A percentile compares a stretch with the other conserved stretches of the same genome.
Conservation (phyloP, 2,329 filamentous ascomycete species). For the Fusarium newnesense region DNA sequence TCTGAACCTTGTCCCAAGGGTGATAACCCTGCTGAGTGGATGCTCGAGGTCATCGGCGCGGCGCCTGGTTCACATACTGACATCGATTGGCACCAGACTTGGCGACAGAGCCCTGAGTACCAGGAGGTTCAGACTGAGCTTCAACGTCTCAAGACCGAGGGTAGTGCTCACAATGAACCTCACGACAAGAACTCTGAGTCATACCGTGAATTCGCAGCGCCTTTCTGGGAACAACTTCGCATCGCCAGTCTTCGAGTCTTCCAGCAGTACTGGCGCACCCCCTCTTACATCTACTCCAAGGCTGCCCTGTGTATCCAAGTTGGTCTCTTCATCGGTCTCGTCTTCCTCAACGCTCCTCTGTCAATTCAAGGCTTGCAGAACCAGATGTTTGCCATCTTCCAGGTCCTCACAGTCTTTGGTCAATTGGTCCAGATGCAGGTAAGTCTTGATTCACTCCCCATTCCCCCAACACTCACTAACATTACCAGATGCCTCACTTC, state of each 20-base stretch:
- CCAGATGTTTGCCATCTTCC: conserved; percentile 87
- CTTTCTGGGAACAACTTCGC: conserved; percentile 73
- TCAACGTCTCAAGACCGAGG: conserved; percentile 61
- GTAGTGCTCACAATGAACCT: conserved; percentile 49
- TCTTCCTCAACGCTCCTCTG: conserved; percentile 78
- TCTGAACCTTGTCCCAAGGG: conserved; percentile 30
- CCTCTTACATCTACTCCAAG: conserved; percentile 90
- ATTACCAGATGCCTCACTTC: conserved; percentile 84
- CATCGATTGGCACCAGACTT: conserved; percentile 40
- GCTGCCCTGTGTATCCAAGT: conserved; percentile 71
- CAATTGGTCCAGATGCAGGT: conserved; percentile 69
- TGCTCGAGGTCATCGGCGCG: conserved; percentile 43
- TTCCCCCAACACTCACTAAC: background rate
- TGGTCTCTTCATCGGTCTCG: conserved; percentile 83
- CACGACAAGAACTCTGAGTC: conserved; percentile 50
- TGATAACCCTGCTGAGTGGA: conserved; percentile 43
- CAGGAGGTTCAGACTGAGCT: conserved; percentile 62
- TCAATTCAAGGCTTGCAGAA: conserved; percentile 85
- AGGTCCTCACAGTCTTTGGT: conserved; percentile 83
- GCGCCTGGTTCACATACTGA: conserved; percentile 39
- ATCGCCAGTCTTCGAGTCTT: conserved; percentile 80
- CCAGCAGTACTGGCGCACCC: conserved; percentile 92
- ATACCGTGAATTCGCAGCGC: conserved; percentile 83
- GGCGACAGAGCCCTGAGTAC: conserved; percentile 58
- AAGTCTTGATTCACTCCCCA: background rate